Percentiles rank a stretch among this genome's conserved stretches.
Conservation (phyloP, 352 stramenopile species). For the Pythium volutum region DNA sequence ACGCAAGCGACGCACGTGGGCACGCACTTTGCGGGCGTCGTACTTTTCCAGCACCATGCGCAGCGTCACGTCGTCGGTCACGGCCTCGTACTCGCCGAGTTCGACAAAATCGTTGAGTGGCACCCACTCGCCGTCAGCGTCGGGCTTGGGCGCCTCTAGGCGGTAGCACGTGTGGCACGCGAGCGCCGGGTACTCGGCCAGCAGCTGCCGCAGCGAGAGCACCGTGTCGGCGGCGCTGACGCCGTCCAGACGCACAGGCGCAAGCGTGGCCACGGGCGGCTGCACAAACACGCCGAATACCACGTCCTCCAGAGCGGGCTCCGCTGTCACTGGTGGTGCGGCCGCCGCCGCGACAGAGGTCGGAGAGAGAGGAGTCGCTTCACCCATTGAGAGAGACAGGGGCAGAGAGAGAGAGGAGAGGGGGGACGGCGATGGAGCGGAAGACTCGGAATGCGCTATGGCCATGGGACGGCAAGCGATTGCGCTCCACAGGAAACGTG, state of each 20-base stretch:
- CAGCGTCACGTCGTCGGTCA: slow-evolving; percentile 59
- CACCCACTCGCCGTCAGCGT: slow-evolving; percentile 28
- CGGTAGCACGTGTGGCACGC: slow-evolving; percentile 87
- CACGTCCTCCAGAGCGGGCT: slow-evolving; percentile 40
- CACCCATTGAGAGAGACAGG: slow-evolving; percentile 14
- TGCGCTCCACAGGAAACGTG: slow-evolving; percentile 25
- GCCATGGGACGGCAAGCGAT: slow-evolving; percentile 9
- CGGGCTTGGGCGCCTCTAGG: slow-evolving; percentile 46
- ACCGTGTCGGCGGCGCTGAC: slow-evolving; percentile 77
- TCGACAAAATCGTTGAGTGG: slow-evolving; percentile 85
- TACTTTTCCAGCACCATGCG: slow-evolving; percentile 88
- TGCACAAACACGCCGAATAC: slow-evolving; percentile 56
- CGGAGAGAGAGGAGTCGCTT: slow-evolving; percentile 15
- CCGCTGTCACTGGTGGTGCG: slow-evolving; percentile 12
- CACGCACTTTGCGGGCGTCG: slow-evolving; percentile 78
- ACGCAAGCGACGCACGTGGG: slow-evolving; percentile 80
- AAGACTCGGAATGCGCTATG: slow-evolving; percentile 10
- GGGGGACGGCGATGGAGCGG: not conserved
- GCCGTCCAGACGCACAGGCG: slow-evolving; percentile 58
- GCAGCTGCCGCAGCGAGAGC: slow-evolving; percentile 75
- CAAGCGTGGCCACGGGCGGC: slow-evolving; percentile 29
- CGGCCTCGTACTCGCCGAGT: slow-evolving; percentile 74
- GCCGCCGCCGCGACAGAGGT: not conserved
- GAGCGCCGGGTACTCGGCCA: slow-evolving; percentile 80
- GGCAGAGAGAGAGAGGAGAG: not conserved